Evolutionary conservation across 1,284 basidiomycete species (phyloP), one percentile per base, ranked within the genome.

Genomic region (Rhodotorula sp.): DNA sequence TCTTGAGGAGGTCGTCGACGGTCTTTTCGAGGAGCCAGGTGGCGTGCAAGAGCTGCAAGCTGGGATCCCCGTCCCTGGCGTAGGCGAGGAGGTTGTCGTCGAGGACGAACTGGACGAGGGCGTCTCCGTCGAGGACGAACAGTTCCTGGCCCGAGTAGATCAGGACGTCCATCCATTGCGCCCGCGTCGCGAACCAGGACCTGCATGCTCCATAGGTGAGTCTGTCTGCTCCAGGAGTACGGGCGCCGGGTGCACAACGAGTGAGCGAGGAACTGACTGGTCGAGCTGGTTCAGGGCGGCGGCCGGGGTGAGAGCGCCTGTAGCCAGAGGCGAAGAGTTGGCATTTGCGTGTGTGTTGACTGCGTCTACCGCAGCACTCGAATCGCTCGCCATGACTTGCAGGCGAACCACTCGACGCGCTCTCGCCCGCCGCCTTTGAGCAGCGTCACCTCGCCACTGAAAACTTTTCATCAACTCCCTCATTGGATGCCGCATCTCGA

Each of bases 91-190:
- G 78, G 10, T 84, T 83, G 75, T 89, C 86, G 47, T 87, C 84
- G 47, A 89, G 80, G 21, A 88, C 84, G 31, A 82, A 73, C 76
- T 88, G 85, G 12, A 89, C 70, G n/a, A 90, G 78, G 0, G 89
- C 85, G 75, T 89, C 86, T 86, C 88, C 88, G 78, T 89, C 87
- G 65, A 89, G 81, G 43, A 89, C 77, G 77, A 90, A 90, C n/a
- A 84, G 83, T 77, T 89, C 88, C 49, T 79, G 83, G 1, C 88
- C 88, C 47, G 86, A 89, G 77, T 89, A 88, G 19, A 88, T 87
- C 45, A 89, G 80, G 5, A 89, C 81, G 77, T 89, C 88, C 87
- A 89, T 88, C 85, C 86, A 87, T 75, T 86, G 78, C 6, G 84
- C 71, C 48, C 71, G 73, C 3, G 64, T 28, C 18, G 66, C 60